A percentile compares a stretch with the other conserved stretches of the same genome.
phyloP scores from a whole-genome alignment of 2,329 filamentous ascomycete genomes.

The Harringtonia aguacate region DNA sequence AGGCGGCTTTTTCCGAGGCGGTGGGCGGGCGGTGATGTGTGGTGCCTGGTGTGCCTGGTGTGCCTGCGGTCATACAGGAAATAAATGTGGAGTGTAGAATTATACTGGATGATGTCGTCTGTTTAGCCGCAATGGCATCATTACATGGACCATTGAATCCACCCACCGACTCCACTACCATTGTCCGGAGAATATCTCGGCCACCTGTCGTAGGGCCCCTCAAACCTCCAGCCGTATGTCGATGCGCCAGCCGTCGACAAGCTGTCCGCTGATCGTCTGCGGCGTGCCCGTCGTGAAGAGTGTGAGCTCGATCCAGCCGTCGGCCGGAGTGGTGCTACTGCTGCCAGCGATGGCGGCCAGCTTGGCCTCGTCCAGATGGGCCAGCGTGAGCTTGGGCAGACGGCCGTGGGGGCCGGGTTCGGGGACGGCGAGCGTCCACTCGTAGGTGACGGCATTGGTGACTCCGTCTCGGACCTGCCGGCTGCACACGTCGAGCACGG shows the following conservation, averaged over 20 bases:
- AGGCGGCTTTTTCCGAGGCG: slow-evolving; percentile 3
- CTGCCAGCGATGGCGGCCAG: not conserved
- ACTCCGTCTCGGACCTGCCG: not conserved
- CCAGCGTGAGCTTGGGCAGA: not conserved
- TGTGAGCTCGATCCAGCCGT: slow-evolving; percentile 5
- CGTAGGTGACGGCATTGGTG: not conserved
- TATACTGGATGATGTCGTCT: too few relatives aligned
- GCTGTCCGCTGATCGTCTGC: slow-evolving; percentile 2
- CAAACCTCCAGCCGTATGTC: slow-evolving; percentile 7
- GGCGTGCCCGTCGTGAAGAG: slow-evolving; percentile 6
- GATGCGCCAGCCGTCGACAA: slow-evolving; percentile 10
- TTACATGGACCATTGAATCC: too few relatives aligned
- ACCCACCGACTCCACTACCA: too few relatives aligned
- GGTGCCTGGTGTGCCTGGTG: too few relatives aligned
- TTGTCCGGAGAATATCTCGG: too few relatives aligned
- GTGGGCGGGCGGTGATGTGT: not conserved
- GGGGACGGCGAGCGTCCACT: slow-evolving; percentile 7
- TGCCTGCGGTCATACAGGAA: too few relatives aligned
- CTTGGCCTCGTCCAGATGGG: not conserved
- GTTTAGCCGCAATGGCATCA: too few relatives aligned
- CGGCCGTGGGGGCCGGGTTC: not conserved
- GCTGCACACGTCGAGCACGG: slow-evolving; percentile 9
- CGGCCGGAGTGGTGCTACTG: not conserved
- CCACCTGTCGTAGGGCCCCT: too few relatives aligned
- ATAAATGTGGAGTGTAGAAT: too few relatives aligned